phyloP scores from a whole-genome alignment of 192 early-diverging fungal genomes.

The Backusella circina region DNA sequence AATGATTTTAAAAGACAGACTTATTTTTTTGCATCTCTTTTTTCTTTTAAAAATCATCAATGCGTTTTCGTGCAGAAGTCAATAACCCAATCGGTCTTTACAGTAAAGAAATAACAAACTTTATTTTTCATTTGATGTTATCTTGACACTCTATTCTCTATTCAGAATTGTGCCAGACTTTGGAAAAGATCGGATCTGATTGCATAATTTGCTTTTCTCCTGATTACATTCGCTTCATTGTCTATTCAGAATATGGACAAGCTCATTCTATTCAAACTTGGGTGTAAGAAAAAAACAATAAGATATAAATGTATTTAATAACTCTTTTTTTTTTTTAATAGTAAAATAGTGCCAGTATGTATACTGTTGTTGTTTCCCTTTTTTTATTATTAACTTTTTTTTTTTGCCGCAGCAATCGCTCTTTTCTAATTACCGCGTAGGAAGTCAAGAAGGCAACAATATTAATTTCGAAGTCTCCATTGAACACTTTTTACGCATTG shows the following conservation, averaged over 20 bases:
- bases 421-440: neutral
- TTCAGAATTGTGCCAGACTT: neutral
- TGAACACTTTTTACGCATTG: neutral
- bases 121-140: neutral
- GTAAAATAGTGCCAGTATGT: constrained; percentile 3
- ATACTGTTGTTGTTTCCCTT: neutral
- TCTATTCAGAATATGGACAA: neutral
- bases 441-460: neutral
- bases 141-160: neutral
- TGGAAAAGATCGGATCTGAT: neutral
- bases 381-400: neutral
- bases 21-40: neutral
- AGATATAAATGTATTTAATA: neutral
- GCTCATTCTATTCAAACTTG: neutral
- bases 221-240: neutral
- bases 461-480: neutral
- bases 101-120: neutral
- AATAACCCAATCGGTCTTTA: constrained; percentile 2
- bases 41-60: neutral
- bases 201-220: neutral
- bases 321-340: neutral
- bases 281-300: neutral
- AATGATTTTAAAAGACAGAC: neutral
- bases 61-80: constrained; percentile 65
- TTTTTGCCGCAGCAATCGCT: neutral